Conservation (phyloP, 2,329 filamentous ascomycete species). For the Fusarium solani-melongenae region DNA sequence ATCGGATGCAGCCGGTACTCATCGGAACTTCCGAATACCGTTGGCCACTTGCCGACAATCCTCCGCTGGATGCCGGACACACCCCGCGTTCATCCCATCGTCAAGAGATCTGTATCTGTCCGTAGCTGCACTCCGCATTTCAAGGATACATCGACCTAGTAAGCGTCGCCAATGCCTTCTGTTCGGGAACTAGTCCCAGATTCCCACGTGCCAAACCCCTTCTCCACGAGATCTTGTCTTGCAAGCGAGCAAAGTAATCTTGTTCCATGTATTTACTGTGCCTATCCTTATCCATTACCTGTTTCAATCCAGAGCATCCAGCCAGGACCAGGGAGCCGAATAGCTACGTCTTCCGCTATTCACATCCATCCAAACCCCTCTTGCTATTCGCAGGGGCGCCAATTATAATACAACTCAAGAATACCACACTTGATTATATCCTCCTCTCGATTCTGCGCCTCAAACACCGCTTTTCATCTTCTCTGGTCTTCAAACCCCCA, state of each 20-base stretch:
- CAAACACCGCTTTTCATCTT: slow-evolving; percentile 6
- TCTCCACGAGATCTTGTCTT: neutral
- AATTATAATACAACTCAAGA: slow-evolving; percentile 31
- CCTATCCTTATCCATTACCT: slow-evolving; percentile 1
- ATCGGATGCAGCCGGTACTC: neutral
- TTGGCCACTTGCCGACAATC: slow-evolving; percentile 10
- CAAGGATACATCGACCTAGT: neutral
- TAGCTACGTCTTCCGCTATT: neutral
- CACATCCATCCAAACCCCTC: slow-evolving; percentile 19
- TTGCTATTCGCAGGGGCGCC: slow-evolving; percentile 19
- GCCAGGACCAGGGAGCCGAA: slow-evolving; percentile 6
- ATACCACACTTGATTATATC: slow-evolving; percentile 23
- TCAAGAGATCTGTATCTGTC: neutral
- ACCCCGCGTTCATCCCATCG: neutral
- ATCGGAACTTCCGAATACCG: slow-evolving; percentile 20
- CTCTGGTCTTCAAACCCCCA: neutral
- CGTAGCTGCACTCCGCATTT: slow-evolving; percentile 3
- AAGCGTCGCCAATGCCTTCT: slow-evolving; percentile 12
- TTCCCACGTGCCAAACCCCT: neutral
- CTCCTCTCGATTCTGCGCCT: slow-evolving; percentile 11
- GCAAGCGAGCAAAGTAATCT: neutral
- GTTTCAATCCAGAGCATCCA: neutral
- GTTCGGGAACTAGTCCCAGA: slow-evolving; percentile 10
- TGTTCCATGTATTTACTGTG: slow-evolving; percentile 7
- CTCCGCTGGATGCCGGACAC: slow-evolving; percentile 5